A percentile compares a stretch with the other conserved stretches of the same genome.
Conservation (phyloP, 352 stramenopile species). For the Globisporangium canariense region DNA sequence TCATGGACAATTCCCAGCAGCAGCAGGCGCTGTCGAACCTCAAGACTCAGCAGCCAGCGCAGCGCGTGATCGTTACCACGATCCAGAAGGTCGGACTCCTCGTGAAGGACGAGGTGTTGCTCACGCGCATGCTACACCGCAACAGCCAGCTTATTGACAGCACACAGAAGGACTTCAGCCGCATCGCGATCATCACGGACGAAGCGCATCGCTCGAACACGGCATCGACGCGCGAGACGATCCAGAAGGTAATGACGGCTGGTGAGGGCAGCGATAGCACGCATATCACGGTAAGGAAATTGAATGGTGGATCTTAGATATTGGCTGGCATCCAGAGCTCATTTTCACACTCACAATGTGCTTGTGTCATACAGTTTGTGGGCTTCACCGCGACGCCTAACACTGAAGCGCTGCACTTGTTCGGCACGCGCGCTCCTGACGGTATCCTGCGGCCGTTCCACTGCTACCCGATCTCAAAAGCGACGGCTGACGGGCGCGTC, state of each 20-base stretch:
- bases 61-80: conserved; percentile 77
- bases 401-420: conserved; percentile 58
- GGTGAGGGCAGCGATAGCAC: conserved; percentile 32
- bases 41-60: conserved; percentile 19
- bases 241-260: conserved; percentile 61
- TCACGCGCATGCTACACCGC: conserved; percentile 66
- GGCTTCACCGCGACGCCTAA: conserved; percentile 82
- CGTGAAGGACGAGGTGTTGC: conserved; percentile 59
- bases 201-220: conserved; percentile 82
- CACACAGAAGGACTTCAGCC: conserved; percentile 29
- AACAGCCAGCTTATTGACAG: conserved; percentile 12
- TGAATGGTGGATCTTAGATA: neutral
- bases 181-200: conserved; percentile 79
- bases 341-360: conserved; percentile 1
- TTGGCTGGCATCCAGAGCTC: neutral
- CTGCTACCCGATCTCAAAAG: conserved; percentile 66
- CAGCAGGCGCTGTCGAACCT: conserved; percentile 11
- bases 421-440: conserved; percentile 32
- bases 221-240: conserved; percentile 55
- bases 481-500: conserved; percentile 48
- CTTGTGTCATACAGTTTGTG: conserved; percentile 49
- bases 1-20: conserved; percentile 29
- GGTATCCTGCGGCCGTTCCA: conserved; percentile 47
- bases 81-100: conserved; percentile 79
- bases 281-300: conserved; percentile 35